phyloP scores from a whole-genome alignment of 805 yeast genomes.

The Cyberlindnera nakhonratchasimensis region DNA sequence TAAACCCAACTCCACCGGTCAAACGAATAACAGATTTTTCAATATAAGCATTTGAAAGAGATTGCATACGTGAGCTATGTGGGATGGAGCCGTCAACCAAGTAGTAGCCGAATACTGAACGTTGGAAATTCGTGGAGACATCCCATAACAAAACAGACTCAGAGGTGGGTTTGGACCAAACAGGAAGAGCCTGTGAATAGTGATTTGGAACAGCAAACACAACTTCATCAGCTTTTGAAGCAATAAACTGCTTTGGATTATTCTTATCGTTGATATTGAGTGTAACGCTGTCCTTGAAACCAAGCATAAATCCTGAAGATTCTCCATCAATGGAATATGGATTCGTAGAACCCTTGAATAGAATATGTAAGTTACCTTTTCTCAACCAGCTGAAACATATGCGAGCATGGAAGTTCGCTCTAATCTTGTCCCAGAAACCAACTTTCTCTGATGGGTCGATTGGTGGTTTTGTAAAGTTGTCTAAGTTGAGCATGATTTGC shows the following conservation, averaged over 20 bases:
- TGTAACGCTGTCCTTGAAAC: constrained; percentile 60
- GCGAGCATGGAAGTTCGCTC: constrained; percentile 74
- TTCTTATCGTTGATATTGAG: constrained; percentile 63
- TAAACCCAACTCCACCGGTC: constrained; percentile 57
- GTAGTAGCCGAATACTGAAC: constrained; percentile 49
- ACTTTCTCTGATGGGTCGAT: constrained; percentile 78
- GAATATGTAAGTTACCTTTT: constrained; percentile 50
- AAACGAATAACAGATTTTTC: constrained; percentile 56
- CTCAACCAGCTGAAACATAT: constrained; percentile 49
- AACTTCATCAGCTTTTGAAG: constrained; percentile 58
- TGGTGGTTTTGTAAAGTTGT: constrained; percentile 85
- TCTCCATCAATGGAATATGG: constrained; percentile 70
- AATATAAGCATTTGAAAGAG: constrained; percentile 29
- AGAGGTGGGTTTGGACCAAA: constrained; percentile 55
- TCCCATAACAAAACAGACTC: constrained; percentile 45
- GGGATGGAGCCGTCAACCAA: constrained; percentile 27
- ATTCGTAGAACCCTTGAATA: constrained; percentile 70
- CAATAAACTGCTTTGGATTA: constrained; percentile 64
- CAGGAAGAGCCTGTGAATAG: constrained; percentile 46
- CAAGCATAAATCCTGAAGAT: constrained; percentile 73
- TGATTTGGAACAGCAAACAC: constrained; percentile 77
- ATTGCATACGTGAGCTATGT: constrained; percentile 20
- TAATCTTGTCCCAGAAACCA: constrained; percentile 91
- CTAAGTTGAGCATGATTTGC: constrained; percentile 72
- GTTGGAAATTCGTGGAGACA: constrained; percentile 39